A percentile compares a stretch with the other conserved stretches of the same genome.
These are phyloP conservation scores for Collybiopsis luxurians DNA, from an alignment of 768 basidiomycete genomes.

Conservation along the genomic window DNA sequence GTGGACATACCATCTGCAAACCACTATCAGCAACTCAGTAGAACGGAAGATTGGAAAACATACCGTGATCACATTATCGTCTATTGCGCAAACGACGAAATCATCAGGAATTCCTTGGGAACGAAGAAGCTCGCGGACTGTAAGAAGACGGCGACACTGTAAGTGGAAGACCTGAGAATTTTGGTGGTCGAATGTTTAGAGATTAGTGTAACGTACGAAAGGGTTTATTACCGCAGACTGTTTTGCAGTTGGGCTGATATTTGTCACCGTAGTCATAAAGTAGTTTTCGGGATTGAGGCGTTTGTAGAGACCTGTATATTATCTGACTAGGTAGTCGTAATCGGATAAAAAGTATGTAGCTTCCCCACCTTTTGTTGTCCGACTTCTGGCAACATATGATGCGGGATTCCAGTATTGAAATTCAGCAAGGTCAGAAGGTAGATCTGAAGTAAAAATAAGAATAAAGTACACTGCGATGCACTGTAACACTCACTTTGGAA, in stretches of 20 bases:
- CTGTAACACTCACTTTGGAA: constrained; percentile 47
- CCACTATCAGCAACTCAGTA: not conserved
- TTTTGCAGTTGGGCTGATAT: constrained; percentile 77
- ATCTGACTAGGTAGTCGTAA: not conserved
- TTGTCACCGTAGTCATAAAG: constrained; percentile 77
- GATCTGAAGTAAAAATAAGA: constrained; percentile 27
- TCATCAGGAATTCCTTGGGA: constrained; percentile 82
- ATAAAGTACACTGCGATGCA: not conserved
- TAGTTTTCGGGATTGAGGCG: constrained; percentile 52
- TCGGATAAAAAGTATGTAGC: no score
- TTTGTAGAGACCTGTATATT: constrained; percentile 42
- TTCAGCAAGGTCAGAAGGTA: constrained; percentile 46
- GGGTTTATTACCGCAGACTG: constrained; percentile 71
- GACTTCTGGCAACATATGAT: constrained; percentile 48
- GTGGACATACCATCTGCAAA: constrained; percentile 1
- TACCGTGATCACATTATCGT: constrained; percentile 59
- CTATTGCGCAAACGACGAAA: constrained; percentile 57
- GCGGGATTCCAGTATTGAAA: constrained; percentile 62
- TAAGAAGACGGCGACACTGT: constrained; percentile 69
- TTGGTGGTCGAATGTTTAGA: not conserved
- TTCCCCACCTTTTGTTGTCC: not conserved
- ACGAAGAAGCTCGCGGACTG: constrained; percentile 73
- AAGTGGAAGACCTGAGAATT: not conserved
- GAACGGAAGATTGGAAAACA: constrained; percentile 20
- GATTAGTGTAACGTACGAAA: constrained; percentile 37